phyloP scores from a whole-genome alignment of 169 alveolate genomes.

The Plasmodium gallinaceum region DNA sequence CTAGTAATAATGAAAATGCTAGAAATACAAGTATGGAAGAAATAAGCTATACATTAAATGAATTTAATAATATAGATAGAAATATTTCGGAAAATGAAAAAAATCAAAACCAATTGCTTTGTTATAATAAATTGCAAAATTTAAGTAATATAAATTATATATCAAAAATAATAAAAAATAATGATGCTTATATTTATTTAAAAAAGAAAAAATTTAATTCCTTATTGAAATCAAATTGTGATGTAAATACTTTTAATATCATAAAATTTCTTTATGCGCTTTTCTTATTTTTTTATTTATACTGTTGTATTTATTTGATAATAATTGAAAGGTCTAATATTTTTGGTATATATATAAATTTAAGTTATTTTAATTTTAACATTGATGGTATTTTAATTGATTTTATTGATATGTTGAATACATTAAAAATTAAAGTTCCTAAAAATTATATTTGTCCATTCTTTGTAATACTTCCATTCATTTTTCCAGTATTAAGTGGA shows the following conservation, averaged over 20 bases:
- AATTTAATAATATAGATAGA: neutral
- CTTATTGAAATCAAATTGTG: slow-evolving; percentile 14
- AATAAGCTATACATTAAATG: neutral
- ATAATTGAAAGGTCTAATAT: slow-evolving; percentile 29
- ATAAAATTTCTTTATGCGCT: slow-evolving; percentile 33
- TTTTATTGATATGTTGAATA: slow-evolving; percentile 65
- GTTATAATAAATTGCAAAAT: slow-evolving; percentile 45
- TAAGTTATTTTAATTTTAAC: slow-evolving; percentile 60
- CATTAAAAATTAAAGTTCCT: slow-evolving; percentile 32
- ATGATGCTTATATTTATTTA: slow-evolving; percentile 70
- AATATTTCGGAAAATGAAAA: neutral
- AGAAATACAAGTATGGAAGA: neutral
- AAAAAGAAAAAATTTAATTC: slow-evolving; percentile 56
- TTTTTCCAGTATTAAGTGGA: slow-evolving; percentile 32
- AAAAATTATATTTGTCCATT: slow-evolving; percentile 40
- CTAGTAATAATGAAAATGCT: neutral
- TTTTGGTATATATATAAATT: slow-evolving; percentile 54
- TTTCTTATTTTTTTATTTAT: slow-evolving; percentile 22
- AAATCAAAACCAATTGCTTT: slow-evolving; percentile 20
- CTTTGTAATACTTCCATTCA: slow-evolving; percentile 60
- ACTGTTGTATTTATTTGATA: slow-evolving; percentile 43
- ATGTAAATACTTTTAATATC: neutral
- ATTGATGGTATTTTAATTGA: slow-evolving; percentile 58
- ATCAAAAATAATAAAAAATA: slow-evolving; percentile 47
- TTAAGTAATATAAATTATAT: slow-evolving; percentile 27